Base-by-base conservation (phyloP, 495 filamentous ascomycete genomes). In the Cairneyella variabilis region DNA sequence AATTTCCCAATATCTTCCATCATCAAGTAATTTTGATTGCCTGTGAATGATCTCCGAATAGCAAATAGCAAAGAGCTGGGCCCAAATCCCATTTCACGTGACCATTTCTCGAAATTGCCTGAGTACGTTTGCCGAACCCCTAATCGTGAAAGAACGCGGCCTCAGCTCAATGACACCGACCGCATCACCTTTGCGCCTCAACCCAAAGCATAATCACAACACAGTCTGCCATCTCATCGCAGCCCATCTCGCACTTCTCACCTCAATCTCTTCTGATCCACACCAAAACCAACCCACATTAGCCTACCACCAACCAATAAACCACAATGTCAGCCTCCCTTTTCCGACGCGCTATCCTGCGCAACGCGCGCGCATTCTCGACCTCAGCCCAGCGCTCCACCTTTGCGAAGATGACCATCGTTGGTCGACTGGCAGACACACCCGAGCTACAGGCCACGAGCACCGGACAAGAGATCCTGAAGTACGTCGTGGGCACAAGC, bases 341-440 rank as follows among this genome's bases (percentile, higher is more conserved):
- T 41, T 55, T 53, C 45, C 53, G 54, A 8, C 54, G 51, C 56
- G 53, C 54, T 11, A 36, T 54, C 12, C 49, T 51, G 18, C 14
- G 18, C 23, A 38, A 23, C 43, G 32, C 37, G 22, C 62, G 62
- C 62, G 17, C 55, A 12, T 62, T 65, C 60, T 53, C 48, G 28
- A 60, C 54, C 50, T 38, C 36, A 11, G 21, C 54, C 34, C 5
- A 38, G 12, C 48, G 42, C 45, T 26, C 54, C 36, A 47, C 50
- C 26, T 58, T 64, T 26, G 64, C 64, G 27, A 61, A 62, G 46
- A 57, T 95, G 72, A 85, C 78, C 63, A 65, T 96, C 71, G 78
- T 91, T 59, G 90, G 90, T 66, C 83, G 84, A 60, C 82, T 95
- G 16, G 89, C 75, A 48, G 74, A 71, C 49, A 68, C 77, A 25